Base-by-base conservation (phyloP, 208 protist species). In the Strigomonas culicis region DNA sequence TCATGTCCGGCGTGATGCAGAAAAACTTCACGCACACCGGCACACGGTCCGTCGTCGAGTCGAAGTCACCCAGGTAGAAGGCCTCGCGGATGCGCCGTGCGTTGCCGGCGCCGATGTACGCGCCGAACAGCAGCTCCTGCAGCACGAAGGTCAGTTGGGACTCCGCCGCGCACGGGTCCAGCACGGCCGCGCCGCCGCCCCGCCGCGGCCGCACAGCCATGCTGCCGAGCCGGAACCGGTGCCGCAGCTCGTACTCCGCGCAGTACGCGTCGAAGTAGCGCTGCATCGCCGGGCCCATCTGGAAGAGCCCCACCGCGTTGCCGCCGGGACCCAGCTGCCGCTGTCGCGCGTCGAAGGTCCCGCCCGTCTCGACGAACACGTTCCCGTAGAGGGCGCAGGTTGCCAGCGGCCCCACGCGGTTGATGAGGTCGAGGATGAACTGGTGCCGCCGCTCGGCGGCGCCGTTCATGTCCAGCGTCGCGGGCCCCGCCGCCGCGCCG, bases 341-440 rank as follows among this genome's bases (percentile, higher is more conserved):
- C 57, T 61, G 57, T 36, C 27, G 19, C 11, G 57, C 36, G 32
- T 61, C 57, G 44, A 61, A 61, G 57, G 57, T 47, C n/a, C 57
- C 57, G 17, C 57, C 57, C 30, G 57, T 61, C 32, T 61, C 57
- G 11, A 61, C 57, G 19, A 50, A 61, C 7, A 36, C 57, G 39
- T 61, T 61, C 13, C 57, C 57, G 57, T 61, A 61, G 10, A 61
- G 34, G 36, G 57, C 57, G 25, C 57, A 61, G 2, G 57, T 61
- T 1, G 34, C 57, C 6, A 61, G 34, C 34, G 27, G 22, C 21
- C 57, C 57, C 25, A 61, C 22, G 57, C 43, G 32, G 19, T 32
- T 32, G 22, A 61, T 30, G 44, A 32, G 44, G n/a, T 61, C 43
- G 11, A 30, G 22, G n/a, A 61, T 61, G 25, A 61, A 61, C 36